phyloP scores from a whole-genome alignment of 306 rosid species.

The Castanea mollissima region DNA sequence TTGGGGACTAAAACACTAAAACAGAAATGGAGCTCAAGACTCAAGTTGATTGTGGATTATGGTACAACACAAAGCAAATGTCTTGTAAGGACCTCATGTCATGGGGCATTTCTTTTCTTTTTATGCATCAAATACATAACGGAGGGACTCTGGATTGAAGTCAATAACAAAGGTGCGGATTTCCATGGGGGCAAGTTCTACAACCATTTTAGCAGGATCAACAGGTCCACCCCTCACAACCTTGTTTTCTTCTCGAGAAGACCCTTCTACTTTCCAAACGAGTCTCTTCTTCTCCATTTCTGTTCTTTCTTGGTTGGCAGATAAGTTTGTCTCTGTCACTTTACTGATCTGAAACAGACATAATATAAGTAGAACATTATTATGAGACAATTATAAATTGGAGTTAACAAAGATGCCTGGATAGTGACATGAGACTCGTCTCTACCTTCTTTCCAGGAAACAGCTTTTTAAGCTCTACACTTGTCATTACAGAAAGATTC shows the following conservation, averaged over 20 bases:
- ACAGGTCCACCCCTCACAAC: constrained; percentile 69
- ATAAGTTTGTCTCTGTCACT: constrained; percentile 57
- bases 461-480: constrained; percentile 69
- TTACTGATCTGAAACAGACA: constrained; percentile 46
- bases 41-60: not conserved
- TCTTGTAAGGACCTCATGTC: constrained; percentile 17
- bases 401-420: not conserved
- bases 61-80: not conserved
- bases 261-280: constrained; percentile 69
- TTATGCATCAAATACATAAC: constrained; percentile 28
- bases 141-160: constrained; percentile 27
- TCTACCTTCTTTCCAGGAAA: constrained; percentile 71
- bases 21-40: not conserved
- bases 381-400: not conserved
- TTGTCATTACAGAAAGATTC: constrained; percentile 56
- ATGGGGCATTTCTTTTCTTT: constrained; percentile 13
- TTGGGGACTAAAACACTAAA: not conserved
- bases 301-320: constrained; percentile 79
- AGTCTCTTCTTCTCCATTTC: constrained; percentile 84
- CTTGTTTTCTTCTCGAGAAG: constrained; percentile 34
- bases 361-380: not conserved
- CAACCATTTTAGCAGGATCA: constrained; percentile 59
- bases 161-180: constrained; percentile 70
- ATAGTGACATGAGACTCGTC: not conserved
- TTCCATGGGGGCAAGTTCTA: constrained; percentile 89